These are phyloP conservation scores for Aspergillus sclerotioniger DNA, from an alignment of 495 filamentous ascomycete genomes.

Conservation along the genomic window DNA sequence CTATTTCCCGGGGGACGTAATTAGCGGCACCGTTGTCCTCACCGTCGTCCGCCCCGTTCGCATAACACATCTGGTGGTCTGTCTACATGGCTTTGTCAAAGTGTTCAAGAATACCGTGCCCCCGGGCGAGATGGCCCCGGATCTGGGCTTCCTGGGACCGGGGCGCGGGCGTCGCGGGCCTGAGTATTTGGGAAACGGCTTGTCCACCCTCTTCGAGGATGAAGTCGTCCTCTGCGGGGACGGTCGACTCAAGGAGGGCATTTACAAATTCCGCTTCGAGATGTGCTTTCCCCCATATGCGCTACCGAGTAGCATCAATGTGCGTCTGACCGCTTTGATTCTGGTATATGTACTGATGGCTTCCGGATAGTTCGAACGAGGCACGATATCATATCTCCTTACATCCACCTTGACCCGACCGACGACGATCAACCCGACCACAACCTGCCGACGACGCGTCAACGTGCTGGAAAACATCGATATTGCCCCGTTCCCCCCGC, in stretches of 20 bases:
- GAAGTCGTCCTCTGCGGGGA: conserved; percentile 89
- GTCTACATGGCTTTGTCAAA: conserved; percentile 84
- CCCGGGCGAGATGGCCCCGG: conserved; percentile 56
- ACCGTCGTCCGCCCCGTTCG: conserved; percentile 77
- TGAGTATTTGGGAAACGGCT: conserved; percentile 78
- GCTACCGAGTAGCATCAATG: conserved; percentile 90
- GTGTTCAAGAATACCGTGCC: conserved; percentile 75
- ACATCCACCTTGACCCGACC: conserved; percentile 87
- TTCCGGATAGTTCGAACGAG: conserved; percentile 78
- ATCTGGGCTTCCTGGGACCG: conserved; percentile 48
- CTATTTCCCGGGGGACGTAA: conserved; percentile 67
- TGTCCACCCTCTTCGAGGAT: conserved; percentile 85
- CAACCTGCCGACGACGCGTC: conserved; percentile 75
- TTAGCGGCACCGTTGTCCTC: conserved; percentile 74
- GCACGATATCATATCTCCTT: conserved; percentile 86
- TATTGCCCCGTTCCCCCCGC: conserved; percentile 54
- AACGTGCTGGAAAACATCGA: conserved; percentile 72
- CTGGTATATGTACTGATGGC: conserved; percentile 15
- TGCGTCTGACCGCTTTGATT: conserved; percentile 47
- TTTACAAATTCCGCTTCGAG: conserved; percentile 93
- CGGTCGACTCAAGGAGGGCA: conserved; percentile 76
- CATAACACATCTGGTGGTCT: conserved; percentile 86
- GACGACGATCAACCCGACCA: conserved; percentile 76
- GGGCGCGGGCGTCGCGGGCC: conserved; percentile 54
- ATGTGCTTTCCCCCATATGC: conserved; percentile 73